phyloP scores from a whole-genome alignment of 2,329 filamentous ascomycete genomes.

The Cadophora luteo-olivacea region DNA sequence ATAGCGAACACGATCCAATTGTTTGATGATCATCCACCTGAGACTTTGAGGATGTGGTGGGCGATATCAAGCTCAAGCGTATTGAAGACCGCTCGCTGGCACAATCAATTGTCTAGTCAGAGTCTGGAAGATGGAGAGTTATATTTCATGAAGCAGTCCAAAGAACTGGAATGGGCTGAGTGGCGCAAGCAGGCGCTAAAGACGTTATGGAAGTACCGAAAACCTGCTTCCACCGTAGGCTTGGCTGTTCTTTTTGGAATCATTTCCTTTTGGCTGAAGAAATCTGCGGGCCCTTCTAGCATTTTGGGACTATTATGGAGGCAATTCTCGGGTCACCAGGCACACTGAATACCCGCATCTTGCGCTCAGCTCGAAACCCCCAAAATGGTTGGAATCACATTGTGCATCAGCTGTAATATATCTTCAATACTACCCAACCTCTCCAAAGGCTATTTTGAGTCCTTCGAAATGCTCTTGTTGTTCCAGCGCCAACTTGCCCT shows the following conservation, averaged over 20 bases:
- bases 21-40: slow-evolving; percentile 72
- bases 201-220: slow-evolving; percentile 68
- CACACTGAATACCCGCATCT: slow-evolving; percentile 23
- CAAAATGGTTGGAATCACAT: slow-evolving; percentile 5
- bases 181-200: slow-evolving; percentile 56
- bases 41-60: slow-evolving; percentile 74
- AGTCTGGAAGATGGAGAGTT: slow-evolving; percentile 68
- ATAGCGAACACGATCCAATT: slow-evolving; percentile 71
- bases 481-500: slow-evolving; percentile 76
- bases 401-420: slow-evolving; percentile 14
- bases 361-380: not conserved
- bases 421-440: slow-evolving; percentile 39
- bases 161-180: slow-evolving; percentile 74
- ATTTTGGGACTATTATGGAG: slow-evolving; percentile 40
- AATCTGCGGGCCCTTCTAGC: slow-evolving; percentile 43
- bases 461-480: slow-evolving; percentile 77
- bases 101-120: slow-evolving; percentile 57
- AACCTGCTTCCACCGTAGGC: slow-evolving; percentile 66
- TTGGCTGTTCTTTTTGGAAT: slow-evolving; percentile 71
- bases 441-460: slow-evolving; percentile 65
- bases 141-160: slow-evolving; percentile 74
- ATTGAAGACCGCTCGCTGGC: slow-evolving; percentile 78
- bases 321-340: slow-evolving; percentile 33
- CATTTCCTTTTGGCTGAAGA: slow-evolving; percentile 71
- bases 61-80: slow-evolving; percentile 78